Evolutionary conservation across 2,329 filamentous ascomycete species (phyloP).

Genomic region (Talaromyces sp.): DNA sequence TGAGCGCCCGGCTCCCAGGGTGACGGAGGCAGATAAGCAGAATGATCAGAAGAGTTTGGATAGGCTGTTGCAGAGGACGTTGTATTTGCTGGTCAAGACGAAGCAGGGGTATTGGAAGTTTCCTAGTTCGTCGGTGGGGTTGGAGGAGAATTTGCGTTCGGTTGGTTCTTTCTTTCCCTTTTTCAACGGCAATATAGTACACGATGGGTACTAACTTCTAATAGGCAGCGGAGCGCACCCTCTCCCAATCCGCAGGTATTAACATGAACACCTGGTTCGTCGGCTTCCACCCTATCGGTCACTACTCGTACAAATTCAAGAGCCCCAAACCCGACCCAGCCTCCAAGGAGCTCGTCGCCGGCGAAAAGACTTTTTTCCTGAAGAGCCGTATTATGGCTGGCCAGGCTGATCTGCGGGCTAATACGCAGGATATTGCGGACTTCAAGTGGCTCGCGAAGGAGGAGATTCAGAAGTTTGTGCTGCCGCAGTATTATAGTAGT

Average conservation of each 20-base stretch:
- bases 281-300: conserved; percentile 82
- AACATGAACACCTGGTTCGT: conserved; percentile 99
- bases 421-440: conserved; percentile 70
- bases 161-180: conserved; percentile 55
- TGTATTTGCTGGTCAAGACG: conserved; percentile 81
- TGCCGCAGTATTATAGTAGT: conserved; percentile 67
- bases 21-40: conserved; percentile 74
- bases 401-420: conserved; percentile 76
- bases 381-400: conserved; percentile 96
- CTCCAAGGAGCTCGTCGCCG: conserved; percentile 48
- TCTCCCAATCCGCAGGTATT: conserved; percentile 73
- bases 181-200: too few species aligned
- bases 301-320: conserved; percentile 63
- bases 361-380: conserved; percentile 90
- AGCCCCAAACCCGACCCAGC: conserved; percentile 45
- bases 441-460: conserved; percentile 93
- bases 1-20: conserved; percentile 66
- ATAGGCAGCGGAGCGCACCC: conserved; percentile 77
- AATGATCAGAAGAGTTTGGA: conserved; percentile 77
- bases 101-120: conserved; percentile 76
- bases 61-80: conserved; percentile 72
- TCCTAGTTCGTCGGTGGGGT: conserved; percentile 67
- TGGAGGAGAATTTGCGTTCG: conserved; percentile 75
- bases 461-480: conserved; percentile 70
- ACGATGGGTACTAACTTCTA: background rate